Conservation (phyloP, 495 filamentous ascomycete genomes). For the Podospora sp. region DNA sequence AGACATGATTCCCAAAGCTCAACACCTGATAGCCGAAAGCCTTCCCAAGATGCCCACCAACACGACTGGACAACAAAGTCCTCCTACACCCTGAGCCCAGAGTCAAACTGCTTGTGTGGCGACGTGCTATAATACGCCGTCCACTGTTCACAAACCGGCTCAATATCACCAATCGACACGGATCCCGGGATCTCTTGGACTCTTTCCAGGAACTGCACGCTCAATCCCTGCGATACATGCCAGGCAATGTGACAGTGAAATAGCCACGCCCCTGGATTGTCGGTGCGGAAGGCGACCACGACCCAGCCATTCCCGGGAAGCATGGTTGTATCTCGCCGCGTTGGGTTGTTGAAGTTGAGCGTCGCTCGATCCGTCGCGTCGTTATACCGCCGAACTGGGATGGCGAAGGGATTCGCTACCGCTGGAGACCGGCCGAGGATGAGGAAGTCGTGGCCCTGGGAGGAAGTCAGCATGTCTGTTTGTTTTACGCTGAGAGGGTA, state of each 20-base stretch:
- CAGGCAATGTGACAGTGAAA: constrained; percentile 52
- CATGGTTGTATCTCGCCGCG: constrained; percentile 42
- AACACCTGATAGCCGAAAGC: too few species aligned
- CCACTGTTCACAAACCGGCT: constrained; percentile 43
- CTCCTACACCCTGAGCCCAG: constrained; percentile 55
- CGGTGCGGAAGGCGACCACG: constrained; percentile 45
- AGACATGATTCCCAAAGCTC: too few species aligned
- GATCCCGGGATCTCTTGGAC: constrained; percentile 38
- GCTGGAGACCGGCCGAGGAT: constrained; percentile 48
- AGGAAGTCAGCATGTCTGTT: neutral
- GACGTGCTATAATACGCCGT: constrained; percentile 38
- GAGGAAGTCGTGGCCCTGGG: constrained; percentile 57
- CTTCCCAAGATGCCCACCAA: too few species aligned
- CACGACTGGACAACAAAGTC: neutral
- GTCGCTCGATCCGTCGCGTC: constrained; percentile 16
- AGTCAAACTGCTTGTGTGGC: constrained; percentile 47
- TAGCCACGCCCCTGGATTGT: constrained; percentile 47
- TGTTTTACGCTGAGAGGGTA: neutral
- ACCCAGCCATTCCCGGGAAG: constrained; percentile 38
- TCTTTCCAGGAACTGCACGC: constrained; percentile 46
- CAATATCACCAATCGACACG: constrained; percentile 31
- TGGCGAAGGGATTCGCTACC: constrained; percentile 29
- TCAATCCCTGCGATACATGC: constrained; percentile 51
- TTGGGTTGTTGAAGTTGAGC: constrained; percentile 39
- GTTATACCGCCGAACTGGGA: constrained; percentile 28